phyloP scores from a whole-genome alignment of 371 early-diverging fungal genomes.

The Smittium culicis region DNA sequence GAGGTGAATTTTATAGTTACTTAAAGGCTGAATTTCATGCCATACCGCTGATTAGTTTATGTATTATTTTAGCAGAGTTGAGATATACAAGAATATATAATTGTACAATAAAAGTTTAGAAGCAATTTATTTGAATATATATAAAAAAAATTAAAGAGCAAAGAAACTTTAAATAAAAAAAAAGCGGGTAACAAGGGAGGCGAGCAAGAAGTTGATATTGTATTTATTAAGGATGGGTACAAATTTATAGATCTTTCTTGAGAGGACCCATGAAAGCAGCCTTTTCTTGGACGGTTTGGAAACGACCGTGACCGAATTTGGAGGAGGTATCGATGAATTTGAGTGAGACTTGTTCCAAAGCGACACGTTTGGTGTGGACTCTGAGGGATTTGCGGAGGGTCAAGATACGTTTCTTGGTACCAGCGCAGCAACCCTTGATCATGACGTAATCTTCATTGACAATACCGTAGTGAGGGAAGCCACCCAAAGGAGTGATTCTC shows the following conservation, averaged over 20 bases:
- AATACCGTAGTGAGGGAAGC: slow-evolving; percentile 98
- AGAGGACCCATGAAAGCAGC: slow-evolving; percentile 86
- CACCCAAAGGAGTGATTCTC: slow-evolving; percentile 97
- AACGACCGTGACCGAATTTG: slow-evolving; percentile 99
- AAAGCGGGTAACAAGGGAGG: too few species aligned
- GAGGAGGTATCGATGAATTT: slow-evolving; percentile 99
- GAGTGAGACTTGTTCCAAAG: slow-evolving; percentile 90
- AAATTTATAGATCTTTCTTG: slow-evolving; percentile 56
- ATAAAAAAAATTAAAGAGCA: too few species aligned
- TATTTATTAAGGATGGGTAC: neutral
- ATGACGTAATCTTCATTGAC: slow-evolving; percentile 97
- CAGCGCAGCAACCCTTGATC: slow-evolving; percentile 98
- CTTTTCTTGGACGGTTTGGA: slow-evolving; percentile 99
- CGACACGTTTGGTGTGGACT: slow-evolving; percentile 84
- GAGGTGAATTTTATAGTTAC: too few species aligned
- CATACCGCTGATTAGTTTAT: too few species aligned
- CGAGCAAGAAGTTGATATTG: too few species aligned
- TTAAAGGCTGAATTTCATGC: too few species aligned
- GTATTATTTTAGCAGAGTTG: too few species aligned
- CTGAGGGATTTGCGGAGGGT: slow-evolving; percentile 97
- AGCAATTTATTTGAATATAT: neutral
- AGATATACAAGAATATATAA: neutral
- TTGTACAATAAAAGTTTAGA: neutral
- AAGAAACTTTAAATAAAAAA: too few species aligned
- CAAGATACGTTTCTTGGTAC: slow-evolving; percentile 96